Evolutionary conservation across 108 stramenopile genomes (phyloP).

Genomic region (Skeletonema costatum): DNA sequence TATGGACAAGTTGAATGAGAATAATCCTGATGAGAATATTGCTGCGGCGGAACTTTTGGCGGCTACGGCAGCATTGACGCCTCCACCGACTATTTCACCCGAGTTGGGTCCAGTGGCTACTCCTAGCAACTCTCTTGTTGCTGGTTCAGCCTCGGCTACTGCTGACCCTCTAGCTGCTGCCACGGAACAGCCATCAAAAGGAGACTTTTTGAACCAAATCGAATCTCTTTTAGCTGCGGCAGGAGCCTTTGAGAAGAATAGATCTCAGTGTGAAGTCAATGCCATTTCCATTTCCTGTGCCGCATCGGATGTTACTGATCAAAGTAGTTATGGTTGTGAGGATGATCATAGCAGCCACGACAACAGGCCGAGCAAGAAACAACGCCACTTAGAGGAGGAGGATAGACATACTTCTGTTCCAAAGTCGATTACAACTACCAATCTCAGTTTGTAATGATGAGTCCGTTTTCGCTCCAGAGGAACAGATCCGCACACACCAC

Average conservation of each 20-base stretch:
- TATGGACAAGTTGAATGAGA: conserved; percentile 50
- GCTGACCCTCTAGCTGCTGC: conserved; percentile 2
- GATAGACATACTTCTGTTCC: conserved; percentile 28
- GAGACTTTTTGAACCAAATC: conserved; percentile 63
- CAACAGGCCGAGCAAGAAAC: conserved; percentile 32
- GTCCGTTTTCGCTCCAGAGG: not conserved
- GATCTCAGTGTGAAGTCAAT: conserved; percentile 33
- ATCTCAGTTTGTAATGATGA: conserved; percentile 7
- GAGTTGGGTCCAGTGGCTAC: conserved; percentile 11
- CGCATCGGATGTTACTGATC: conserved; percentile 51
- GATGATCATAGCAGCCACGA: conserved; percentile 24
- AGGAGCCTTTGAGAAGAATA: conserved; percentile 45
- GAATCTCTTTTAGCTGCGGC: conserved; percentile 69
- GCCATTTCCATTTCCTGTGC: conserved; percentile 43
- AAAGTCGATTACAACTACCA: conserved; percentile 41
- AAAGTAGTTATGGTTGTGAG: conserved; percentile 41
- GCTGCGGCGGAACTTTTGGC: conserved; percentile 1
- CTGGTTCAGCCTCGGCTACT: not conserved
- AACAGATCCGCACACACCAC: not conserved
- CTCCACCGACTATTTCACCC: conserved; percentile 8
- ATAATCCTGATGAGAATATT: conserved; percentile 4
- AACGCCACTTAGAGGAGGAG: conserved; percentile 6
- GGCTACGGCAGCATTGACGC: conserved; percentile 7
- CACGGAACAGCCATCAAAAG: conserved; percentile 18
- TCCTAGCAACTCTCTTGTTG: not conserved